Evolutionary conservation across 441 rosid genomes (phyloP), one percentile per base, ranked within the genome.

Genomic region (Erodium texanum): DNA sequence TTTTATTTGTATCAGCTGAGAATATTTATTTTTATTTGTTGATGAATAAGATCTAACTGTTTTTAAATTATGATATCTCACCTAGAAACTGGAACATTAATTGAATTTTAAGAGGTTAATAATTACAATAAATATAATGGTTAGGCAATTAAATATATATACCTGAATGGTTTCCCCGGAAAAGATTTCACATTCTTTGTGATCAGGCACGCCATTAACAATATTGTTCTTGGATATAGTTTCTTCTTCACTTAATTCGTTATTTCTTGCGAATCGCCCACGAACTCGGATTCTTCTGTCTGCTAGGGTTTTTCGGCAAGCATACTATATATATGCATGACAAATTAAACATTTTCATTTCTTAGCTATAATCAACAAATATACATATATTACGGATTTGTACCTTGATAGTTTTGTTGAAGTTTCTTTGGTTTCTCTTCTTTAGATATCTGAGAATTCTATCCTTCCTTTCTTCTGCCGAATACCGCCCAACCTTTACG

Each of bases 381-480:
- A 32, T 7, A 3, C 36, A 32, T 32, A 32, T 32, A 32, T 27
- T 27, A 4, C 32, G 4, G 4, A 27, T 27, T 27, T 27, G 32
- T 27, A 73, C 76, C 69, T 74, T 74, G 62, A 74, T 74, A 69
- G 70, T 74, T 66, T 61, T 74, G 77, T 66, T 18, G 77, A 74
- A 74, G 22, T 74, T 69, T 65, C 77, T 69, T 41, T 74, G 70
- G 27, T 69, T 74, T 69, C 77, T 59, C 41, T 74, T 74, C 77
- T 69, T 69, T 66, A 74, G 34, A 24, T 69, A 74, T 10, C 77
- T 65, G 16, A 65, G 77, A 45, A 74, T 69, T 65, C 70, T 74
- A 69, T 74, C 77, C 50, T 74, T 74, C 29, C 73, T 66, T 54
- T 74, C 73, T 69, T 74, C 77, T 0, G 69, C 64, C 1, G 77